Percentiles rank a stretch among this genome's conserved stretches.
Evolutionary conservation across 352 stramenopile genomes (phyloP).

Genomic region (Globisporangium spiculum): DNA sequence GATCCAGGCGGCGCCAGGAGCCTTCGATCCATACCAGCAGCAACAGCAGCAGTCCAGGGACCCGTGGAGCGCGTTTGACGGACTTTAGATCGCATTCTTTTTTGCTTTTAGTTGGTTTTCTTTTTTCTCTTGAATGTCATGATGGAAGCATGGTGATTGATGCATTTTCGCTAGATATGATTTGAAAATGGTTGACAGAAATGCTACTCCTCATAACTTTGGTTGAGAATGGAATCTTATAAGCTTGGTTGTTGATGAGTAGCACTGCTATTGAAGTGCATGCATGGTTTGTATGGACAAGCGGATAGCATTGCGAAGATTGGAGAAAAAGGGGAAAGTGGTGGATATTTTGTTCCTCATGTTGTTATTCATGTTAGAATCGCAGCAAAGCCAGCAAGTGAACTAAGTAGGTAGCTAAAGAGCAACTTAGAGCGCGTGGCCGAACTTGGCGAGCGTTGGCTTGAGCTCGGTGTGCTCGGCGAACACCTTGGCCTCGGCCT

Average conservation of each 20-base stretch:
- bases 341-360: slow-evolving; percentile 12
- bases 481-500: slow-evolving; percentile 90
- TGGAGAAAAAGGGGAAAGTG: not conserved
- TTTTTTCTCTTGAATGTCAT: not conserved
- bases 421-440: slow-evolving; percentile 65
- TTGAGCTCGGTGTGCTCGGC: slow-evolving; percentile 83
- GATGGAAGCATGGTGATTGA: not conserved
- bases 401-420: slow-evolving; percentile 9
- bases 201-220: not conserved
- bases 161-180: slow-evolving; percentile 4
- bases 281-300: too few species aligned
- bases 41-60: slow-evolving; percentile 44
- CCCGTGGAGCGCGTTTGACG: slow-evolving; percentile 81
- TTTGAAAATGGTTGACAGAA: slow-evolving; percentile 3
- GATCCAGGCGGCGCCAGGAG: slow-evolving; percentile 49
- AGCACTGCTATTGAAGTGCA: not conserved
- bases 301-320: not conserved
- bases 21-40: slow-evolving; percentile 46
- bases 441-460: slow-evolving; percentile 79
- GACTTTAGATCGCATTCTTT: slow-evolving; percentile 35
- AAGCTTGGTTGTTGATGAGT: not conserved
- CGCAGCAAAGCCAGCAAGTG: slow-evolving; percentile 17
- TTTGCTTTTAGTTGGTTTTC: not conserved
- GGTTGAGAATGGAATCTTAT: not conserved
- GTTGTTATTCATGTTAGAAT: slow-evolving; percentile 14